A percentile compares a stretch with the other conserved stretches of the same genome.
Evolutionary conservation across 768 basidiomycete genomes (phyloP).

Genomic region (Auricularia auricula-judae): DNA sequence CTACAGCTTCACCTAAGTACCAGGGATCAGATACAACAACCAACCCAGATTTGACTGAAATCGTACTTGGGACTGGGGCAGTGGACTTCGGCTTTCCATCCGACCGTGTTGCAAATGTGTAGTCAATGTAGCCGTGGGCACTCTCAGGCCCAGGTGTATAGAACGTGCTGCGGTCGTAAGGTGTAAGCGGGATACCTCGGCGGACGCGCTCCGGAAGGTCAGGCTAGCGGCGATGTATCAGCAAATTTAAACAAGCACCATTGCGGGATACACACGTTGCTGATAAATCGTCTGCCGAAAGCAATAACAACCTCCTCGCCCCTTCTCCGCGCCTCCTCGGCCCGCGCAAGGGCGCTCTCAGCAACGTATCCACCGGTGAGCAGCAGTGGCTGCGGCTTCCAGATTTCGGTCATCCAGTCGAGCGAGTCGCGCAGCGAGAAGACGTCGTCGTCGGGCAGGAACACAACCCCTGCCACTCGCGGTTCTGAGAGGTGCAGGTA

Average conservation of each 20-base stretch:
- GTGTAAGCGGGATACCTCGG: conserved; percentile 7
- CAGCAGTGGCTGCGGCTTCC: neutral
- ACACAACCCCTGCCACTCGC: neutral
- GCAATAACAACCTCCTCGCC: conserved; percentile 20
- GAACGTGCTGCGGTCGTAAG: conserved; percentile 9
- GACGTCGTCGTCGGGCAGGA: neutral
- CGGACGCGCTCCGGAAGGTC: conserved; percentile 10
- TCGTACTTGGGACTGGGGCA: too few relatives aligned
- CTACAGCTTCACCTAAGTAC: too few relatives aligned
- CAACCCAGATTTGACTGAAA: too few relatives aligned
- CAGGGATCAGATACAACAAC: too few relatives aligned
- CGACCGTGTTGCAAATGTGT: conserved; percentile 14
- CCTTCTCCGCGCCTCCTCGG: conserved; percentile 18
- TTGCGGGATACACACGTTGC: conserved; percentile 22
- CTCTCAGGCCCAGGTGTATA: conserved; percentile 5
- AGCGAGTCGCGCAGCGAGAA: neutral
- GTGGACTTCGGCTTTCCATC: neutral
- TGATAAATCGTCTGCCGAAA: conserved; percentile 26
- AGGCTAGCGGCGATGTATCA: conserved; percentile 6
- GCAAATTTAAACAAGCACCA: too few relatives aligned
- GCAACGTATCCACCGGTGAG: conserved; percentile 33
- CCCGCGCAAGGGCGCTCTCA: conserved; percentile 26
- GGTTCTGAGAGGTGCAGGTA: conserved; percentile 42
- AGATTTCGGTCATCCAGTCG: neutral
- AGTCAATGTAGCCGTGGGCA: conserved; percentile 22